Conservation (phyloP, 1,284 basidiomycete genomes). For the Ganoderma leucocontextum region DNA sequence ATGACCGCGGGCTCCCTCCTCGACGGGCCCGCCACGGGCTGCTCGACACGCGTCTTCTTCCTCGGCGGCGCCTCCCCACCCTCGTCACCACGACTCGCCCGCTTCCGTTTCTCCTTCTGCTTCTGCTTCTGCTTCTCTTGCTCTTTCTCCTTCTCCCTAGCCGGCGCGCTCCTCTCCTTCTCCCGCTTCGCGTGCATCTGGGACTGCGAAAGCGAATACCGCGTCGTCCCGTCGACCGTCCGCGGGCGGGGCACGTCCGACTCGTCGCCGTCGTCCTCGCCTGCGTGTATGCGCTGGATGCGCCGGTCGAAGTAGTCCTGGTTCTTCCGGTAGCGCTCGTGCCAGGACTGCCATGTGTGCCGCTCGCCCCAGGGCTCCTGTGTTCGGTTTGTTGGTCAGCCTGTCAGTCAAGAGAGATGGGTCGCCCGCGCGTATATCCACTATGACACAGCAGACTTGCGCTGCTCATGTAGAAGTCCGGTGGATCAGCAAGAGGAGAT, state of each 20-base stretch:
- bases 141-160: not conserved
- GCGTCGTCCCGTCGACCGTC: slow-evolving; percentile 7
- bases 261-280: not conserved
- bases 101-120: slow-evolving; percentile 12
- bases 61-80: slow-evolving; percentile 9
- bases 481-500: no score
- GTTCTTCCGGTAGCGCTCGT: slow-evolving; percentile 80
- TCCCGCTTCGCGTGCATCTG: not conserved
- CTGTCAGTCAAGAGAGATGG: not conserved
- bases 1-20: not conserved
- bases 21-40: slow-evolving; percentile 11
- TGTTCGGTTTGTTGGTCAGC: not conserved
- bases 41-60: slow-evolving; percentile 22
- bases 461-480: no score
- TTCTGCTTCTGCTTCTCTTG: not conserved
- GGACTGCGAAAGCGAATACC: not conserved
- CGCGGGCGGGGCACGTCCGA: slow-evolving; percentile 2
- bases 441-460: no score
- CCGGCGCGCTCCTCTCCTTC: not conserved
- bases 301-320: slow-evolving; percentile 57
- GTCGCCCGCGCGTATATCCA: not conserved
- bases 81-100: slow-evolving; percentile 8
- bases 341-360: slow-evolving; percentile 82
- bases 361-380: slow-evolving; percentile 65
- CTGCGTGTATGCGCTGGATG: not conserved